Conservation (phyloP, 495 filamentous ascomycete genomes). For the Saxispiralis lemnorum region DNA sequence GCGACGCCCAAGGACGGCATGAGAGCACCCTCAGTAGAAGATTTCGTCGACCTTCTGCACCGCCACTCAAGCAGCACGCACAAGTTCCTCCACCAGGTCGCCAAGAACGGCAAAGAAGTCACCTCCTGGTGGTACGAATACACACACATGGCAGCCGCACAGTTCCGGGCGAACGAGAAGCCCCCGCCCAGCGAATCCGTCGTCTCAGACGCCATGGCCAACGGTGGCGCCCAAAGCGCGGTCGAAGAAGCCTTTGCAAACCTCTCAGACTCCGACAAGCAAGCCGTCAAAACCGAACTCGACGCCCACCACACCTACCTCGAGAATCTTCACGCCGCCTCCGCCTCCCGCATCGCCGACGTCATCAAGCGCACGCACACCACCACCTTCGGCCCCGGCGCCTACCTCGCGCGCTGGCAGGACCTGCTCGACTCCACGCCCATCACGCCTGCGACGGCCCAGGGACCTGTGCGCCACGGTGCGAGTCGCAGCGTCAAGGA, state of each 20-base stretch:
- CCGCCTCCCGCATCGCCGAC: constrained; percentile 27
- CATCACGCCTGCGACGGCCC: constrained; percentile 34
- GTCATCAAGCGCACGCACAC: constrained; percentile 18
- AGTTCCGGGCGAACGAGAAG: constrained; percentile 22
- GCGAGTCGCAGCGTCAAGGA: constrained; percentile 32
- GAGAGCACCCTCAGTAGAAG: constrained; percentile 36
- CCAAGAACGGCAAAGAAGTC: constrained; percentile 42
- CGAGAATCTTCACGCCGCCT: constrained; percentile 28
- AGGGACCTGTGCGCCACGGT: constrained; percentile 32
- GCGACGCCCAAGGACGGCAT: constrained; percentile 9
- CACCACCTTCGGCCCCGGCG: constrained; percentile 36
- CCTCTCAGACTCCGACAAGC: constrained; percentile 26
- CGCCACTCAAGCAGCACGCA: constrained; percentile 37
- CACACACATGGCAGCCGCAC: constrained; percentile 22
- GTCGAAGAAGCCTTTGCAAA: constrained; percentile 30
- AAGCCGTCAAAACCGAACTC: constrained; percentile 25
- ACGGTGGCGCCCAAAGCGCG: constrained; percentile 29
- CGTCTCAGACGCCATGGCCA: constrained; percentile 9
- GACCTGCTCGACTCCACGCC: constrained; percentile 38
- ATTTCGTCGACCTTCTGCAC: constrained; percentile 39
- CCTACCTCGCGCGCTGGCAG: constrained; percentile 48
- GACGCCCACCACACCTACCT: constrained; percentile 40
- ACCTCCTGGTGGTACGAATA: constrained; percentile 33
- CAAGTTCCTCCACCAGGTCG: constrained; percentile 43
- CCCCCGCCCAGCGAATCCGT: background rate